These are phyloP conservation scores for Rhododendron molle DNA, from an alignment of 148 eudicot species.

Conservation along the genomic window DNA sequence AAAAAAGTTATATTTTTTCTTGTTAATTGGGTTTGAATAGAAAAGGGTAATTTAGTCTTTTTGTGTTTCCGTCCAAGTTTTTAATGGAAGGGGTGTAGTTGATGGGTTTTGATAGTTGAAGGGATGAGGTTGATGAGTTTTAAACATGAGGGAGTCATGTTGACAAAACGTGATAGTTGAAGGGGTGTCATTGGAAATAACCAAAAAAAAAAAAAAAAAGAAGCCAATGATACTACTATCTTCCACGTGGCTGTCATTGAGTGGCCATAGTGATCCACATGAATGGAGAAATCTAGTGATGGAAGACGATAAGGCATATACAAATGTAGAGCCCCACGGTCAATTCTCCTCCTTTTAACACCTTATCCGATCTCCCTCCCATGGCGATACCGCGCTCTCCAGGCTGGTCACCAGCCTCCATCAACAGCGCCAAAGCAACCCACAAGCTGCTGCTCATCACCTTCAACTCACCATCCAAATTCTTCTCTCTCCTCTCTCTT, in stretches of 20 bases:
- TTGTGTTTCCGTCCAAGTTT: no score
- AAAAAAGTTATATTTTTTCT: no score
- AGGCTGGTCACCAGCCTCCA: neutral
- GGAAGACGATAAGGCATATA: neutral
- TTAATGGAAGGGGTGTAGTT: no score
- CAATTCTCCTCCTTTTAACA: neutral
- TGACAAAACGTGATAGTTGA: no score
- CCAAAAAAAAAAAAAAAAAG: no score
- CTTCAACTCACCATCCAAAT: neutral
- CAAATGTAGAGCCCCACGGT: neutral
- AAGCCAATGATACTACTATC: no score
- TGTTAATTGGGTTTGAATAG: no score
- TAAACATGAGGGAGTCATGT: no score
- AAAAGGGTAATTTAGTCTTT: no score
- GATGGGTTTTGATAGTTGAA: no score
- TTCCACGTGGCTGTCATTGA: neutral
- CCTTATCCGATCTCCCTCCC: neutral
- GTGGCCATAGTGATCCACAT: neutral
- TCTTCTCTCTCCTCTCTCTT: slow-evolving; percentile 13
- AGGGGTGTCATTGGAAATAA: no score
- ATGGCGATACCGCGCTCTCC: neutral
- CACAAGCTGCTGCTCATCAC: neutral
- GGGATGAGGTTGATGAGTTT: no score
- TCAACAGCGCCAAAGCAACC: neutral
- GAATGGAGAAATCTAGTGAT: neutral